Evolutionary conservation across 2,329 filamentous ascomycete genomes (phyloP).

Genomic region (Penicillium sp.): DNA sequence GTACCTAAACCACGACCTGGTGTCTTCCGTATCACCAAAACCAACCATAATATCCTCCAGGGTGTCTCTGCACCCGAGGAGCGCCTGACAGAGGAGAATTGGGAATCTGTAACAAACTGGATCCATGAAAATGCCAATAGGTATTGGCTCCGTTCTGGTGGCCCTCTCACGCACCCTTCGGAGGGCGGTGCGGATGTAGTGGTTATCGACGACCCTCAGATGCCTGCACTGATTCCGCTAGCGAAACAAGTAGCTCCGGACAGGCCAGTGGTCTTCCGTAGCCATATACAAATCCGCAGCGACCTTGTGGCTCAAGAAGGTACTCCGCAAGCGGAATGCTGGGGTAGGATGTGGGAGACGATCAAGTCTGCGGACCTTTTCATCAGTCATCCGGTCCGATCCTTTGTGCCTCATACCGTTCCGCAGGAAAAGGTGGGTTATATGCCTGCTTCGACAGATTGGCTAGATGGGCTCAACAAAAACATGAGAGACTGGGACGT

Average conservation of each 20-base stretch:
- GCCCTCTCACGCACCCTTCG: constrained; percentile 67
- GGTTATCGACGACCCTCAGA: constrained; percentile 82
- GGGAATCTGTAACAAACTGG: constrained; percentile 70
- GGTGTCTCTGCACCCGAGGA: constrained; percentile 71
- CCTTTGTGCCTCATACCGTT: constrained; percentile 74
- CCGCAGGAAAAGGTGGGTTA: constrained; percentile 71
- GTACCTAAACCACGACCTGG: constrained; percentile 80
- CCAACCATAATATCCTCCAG: constrained; percentile 86
- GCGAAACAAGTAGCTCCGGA: constrained; percentile 73
- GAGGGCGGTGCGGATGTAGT: constrained; percentile 78
- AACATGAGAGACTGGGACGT: constrained; percentile 70
- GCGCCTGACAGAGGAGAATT: constrained; percentile 67
- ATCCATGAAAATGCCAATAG: constrained; percentile 73
- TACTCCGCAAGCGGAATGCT: constrained; percentile 73
- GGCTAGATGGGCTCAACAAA: constrained; percentile 84
- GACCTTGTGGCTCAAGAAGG: constrained; percentile 69
- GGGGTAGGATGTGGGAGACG: constrained; percentile 75
- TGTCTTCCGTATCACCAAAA: constrained; percentile 84
- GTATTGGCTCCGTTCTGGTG: constrained; percentile 73
- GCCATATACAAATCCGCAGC: constrained; percentile 80
- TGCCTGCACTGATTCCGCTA: constrained; percentile 77
- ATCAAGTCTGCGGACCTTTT: constrained; percentile 76
- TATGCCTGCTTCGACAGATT: constrained; percentile 81
- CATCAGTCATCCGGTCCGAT: constrained; percentile 78
- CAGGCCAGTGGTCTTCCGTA: constrained; percentile 79